These are phyloP conservation scores for Oenanthe sinensis DNA, from an alignment of 129 eudicot genomes.

Conservation along the genomic window DNA sequence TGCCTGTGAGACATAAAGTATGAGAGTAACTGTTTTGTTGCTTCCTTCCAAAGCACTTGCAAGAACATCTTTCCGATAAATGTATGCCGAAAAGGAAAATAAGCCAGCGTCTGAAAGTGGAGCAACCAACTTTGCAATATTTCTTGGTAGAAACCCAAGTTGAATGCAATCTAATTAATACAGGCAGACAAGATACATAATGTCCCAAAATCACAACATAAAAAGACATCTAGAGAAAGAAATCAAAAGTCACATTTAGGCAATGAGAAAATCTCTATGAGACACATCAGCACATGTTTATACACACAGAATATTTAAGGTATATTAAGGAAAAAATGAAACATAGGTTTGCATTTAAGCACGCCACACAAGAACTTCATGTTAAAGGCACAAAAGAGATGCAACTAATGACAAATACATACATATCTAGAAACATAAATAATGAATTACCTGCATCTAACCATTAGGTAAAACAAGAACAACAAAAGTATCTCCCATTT, in stretches of 20 bases:
- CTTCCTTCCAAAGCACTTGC: slow-evolving; percentile 81
- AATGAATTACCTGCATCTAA: not conserved
- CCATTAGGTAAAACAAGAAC: not conserved
- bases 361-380: not conserved
- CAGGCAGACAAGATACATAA: slow-evolving; percentile 4
- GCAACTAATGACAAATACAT: not conserved
- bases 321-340: not conserved
- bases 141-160: slow-evolving; percentile 77
- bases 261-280: not conserved
- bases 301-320: not conserved
- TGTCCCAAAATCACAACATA: slow-evolving; percentile 11
- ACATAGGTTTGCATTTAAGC: not conserved
- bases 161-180: slow-evolving; percentile 47
- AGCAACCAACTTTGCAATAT: slow-evolving; percentile 80
- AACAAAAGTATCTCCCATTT: too few relatives aligned
- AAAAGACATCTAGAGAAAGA: not conserved
- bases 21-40: slow-evolving; percentile 56
- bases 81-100: slow-evolving; percentile 61
- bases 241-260: not conserved
- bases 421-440: not conserved
- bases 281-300: not conserved
- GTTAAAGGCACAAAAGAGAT: not conserved
- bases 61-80: slow-evolving; percentile 72
- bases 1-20: slow-evolving; percentile 65
- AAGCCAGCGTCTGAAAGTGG: slow-evolving; percentile 67